Conservation (phyloP, 2,329 filamentous ascomycete genomes). For the Periconia sp. region DNA sequence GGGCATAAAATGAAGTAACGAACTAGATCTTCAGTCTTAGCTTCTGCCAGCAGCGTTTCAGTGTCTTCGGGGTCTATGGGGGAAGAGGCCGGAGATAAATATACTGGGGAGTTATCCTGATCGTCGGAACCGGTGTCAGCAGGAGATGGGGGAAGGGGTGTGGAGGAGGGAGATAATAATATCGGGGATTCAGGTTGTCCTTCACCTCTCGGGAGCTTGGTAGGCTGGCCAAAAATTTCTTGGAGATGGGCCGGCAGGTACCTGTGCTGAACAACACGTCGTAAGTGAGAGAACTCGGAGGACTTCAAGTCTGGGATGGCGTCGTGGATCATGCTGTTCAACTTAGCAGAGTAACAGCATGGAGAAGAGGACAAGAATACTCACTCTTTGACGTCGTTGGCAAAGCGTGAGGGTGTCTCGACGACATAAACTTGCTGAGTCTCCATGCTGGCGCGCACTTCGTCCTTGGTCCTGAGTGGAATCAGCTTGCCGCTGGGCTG, state of each 20-base stretch:
- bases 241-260: conserved; percentile 67
- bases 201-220: conserved; percentile 37
- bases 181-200: conserved; percentile 26
- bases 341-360: conserved; percentile 7
- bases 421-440: conserved; percentile 70
- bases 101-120: conserved; percentile 30
- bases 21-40: conserved; percentile 37
- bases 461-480: conserved; percentile 53
- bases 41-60: conserved; percentile 19
- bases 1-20: conserved; percentile 57
- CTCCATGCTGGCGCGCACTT: conserved; percentile 52
- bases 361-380: conserved; percentile 32
- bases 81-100: conserved; percentile 27
- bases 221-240: conserved; percentile 35
- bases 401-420: conserved; percentile 69
- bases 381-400: conserved; percentile 73
- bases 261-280: conserved; percentile 71
- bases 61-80: conserved; percentile 13
- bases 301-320: conserved; percentile 47
- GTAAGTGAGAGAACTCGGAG: conserved; percentile 60
- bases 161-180: conserved; percentile 30
- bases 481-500: conserved; percentile 19
- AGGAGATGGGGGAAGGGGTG: conserved; percentile 10
- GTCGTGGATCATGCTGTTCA: conserved; percentile 48
- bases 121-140: conserved; percentile 3